phyloP scores from a whole-genome alignment of 2,329 filamentous ascomycete genomes.

The Fusarium piperis region DNA sequence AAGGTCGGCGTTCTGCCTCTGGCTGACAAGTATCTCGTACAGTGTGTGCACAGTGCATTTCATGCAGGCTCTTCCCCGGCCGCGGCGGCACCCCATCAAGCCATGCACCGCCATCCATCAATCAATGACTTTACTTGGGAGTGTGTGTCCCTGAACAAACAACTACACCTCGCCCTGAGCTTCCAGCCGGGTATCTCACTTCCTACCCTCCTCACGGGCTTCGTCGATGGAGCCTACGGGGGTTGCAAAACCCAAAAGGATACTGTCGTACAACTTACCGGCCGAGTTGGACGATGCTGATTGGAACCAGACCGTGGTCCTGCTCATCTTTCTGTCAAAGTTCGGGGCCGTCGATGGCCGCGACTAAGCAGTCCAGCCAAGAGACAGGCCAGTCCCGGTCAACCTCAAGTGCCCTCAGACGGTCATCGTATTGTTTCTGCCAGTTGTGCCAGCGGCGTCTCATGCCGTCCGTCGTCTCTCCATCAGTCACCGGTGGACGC shows the following conservation, averaged over 20 bases:
- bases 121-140: constrained; percentile 20
- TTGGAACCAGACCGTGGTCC: constrained; percentile 37
- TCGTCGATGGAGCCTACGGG: not conserved
- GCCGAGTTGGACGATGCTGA: constrained; percentile 25
- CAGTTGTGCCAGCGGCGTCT: constrained; percentile 29
- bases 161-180: constrained; percentile 12
- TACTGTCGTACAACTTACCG: constrained; percentile 21
- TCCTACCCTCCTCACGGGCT: not conserved
- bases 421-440: constrained; percentile 37
- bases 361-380: constrained; percentile 11
- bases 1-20: not conserved
- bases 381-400: constrained; percentile 38
- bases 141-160: constrained; percentile 20
- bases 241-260: constrained; percentile 15
- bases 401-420: constrained; percentile 33
- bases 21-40: constrained; percentile 7
- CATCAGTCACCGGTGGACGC: constrained; percentile 38
- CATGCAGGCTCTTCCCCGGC: constrained; percentile 23
- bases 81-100: constrained; percentile 22
- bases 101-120: constrained; percentile 12
- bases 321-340: constrained; percentile 38
- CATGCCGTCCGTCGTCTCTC: constrained; percentile 23
- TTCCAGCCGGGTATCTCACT: constrained; percentile 1
- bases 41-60: constrained; percentile 35
- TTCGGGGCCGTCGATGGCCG: constrained; percentile 20